Base-by-base conservation (phyloP, 2,329 filamentous ascomycete genomes). In the Stenocarpella maydis region DNA sequence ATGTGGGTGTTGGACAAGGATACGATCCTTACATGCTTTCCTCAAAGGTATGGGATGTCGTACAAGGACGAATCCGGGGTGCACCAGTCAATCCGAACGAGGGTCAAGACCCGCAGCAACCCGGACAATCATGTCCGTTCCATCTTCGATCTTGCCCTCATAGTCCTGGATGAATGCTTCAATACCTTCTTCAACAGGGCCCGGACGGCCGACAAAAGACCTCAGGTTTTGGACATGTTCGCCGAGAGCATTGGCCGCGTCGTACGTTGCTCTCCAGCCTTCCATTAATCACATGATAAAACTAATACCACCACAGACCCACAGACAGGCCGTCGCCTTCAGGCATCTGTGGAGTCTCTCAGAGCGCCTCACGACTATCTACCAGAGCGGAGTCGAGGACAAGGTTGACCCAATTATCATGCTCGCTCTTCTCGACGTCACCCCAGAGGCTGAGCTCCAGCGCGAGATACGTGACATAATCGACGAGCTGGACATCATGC, bases 401-500 rank as follows among this genome's bases (percentile, higher is more conserved):
- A 50, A 50, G 24, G 50, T 69, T 45, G 60, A 58, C 45, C 49
- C 61, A 10, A 61, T n/a, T 31, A 37, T 68, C 28, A 53, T 66
- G 52, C 61, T 69, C 2, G 49, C 54, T 75, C 74, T 81, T 0
- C 76, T 84, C 2, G 78, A 83, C 64, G 83, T 85, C 41, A 80
- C 79, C 3, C 77, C 78, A 0, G 82, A 85, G 69, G 81, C 80
- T 0, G 75, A 78, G n/a, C 74, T 85, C 0, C 79, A 83, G 34
- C 74, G 76, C 0, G 83, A 85, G 58, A 80, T 82, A 9, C 81
- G 83, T 55, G 83, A 85, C 58, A 83, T 85, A 31, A 74, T 82
- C 1, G 83, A 85, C 17, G 83, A 86, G 72, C 76, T 86, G 0
- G 79, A 82, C 15, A 85, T 85, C 60, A 83, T 85, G 75, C 73